These are phyloP conservation scores for Gracilaria gracilis DNA, from an alignment of 23 red algal genomes.

Conservation along the genomic window DNA sequence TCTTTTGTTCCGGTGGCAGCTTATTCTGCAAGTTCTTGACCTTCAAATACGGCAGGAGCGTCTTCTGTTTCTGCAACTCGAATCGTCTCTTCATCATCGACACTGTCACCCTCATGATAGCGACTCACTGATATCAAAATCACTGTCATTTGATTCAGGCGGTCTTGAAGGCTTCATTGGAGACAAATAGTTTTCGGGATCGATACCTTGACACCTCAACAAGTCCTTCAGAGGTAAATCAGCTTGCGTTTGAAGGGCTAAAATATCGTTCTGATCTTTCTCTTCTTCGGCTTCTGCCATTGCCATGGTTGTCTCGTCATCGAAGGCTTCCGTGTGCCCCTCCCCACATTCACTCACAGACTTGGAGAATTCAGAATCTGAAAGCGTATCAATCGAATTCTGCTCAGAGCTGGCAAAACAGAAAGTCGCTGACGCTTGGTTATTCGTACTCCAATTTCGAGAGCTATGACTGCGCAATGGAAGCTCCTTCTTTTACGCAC, in stretches of 20 bases:
- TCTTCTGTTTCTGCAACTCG: constrained; percentile 49
- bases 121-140: background rate
- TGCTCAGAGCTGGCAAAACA: background rate
- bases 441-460: background rate
- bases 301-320: constrained; percentile 14
- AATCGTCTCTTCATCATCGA: constrained; percentile 77
- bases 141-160: background rate
- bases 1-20: constrained; percentile 55
- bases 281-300: constrained; percentile 34
- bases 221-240: constrained; percentile 57
- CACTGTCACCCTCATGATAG: background rate
- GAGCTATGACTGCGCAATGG: background rate
- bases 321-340: background rate
- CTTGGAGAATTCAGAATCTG: constrained; percentile 11
- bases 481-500: background rate
- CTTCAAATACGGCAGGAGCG: constrained; percentile 25
- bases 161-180: background rate
- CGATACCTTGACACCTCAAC: constrained; percentile 69
- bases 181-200: constrained; percentile 34
- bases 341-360: background rate
- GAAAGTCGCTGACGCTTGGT: background rate
- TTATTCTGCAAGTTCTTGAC: constrained; percentile 26
- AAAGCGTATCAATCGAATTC: background rate
- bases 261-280: background rate
- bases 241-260: constrained; percentile 35